Evolutionary conservation across 495 filamentous ascomycete genomes (phyloP).

Genomic region (Hypoxylon intermedium): DNA sequence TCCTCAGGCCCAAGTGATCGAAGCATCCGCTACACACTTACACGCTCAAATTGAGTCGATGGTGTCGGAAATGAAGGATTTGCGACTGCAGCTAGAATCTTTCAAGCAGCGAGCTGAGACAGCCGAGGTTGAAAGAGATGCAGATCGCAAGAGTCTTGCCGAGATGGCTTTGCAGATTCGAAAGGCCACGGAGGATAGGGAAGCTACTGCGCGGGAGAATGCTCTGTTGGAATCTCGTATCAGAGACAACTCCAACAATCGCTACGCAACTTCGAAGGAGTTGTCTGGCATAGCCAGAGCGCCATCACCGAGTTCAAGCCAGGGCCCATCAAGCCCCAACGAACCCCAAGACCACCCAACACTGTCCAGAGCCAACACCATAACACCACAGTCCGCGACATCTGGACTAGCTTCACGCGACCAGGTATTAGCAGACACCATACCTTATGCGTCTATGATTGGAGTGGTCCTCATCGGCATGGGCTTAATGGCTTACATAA

Average conservation of each 20-base stretch:
- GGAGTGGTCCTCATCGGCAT: conserved; percentile 90
- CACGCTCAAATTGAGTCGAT: conserved; percentile 80
- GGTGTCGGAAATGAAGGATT: conserved; percentile 80
- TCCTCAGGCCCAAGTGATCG: conserved; percentile 52
- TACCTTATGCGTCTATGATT: conserved; percentile 86
- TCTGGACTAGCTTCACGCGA: conserved; percentile 40
- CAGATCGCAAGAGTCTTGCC: conserved; percentile 73
- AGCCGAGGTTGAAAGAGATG: conserved; percentile 75
- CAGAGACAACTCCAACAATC: conserved; percentile 36
- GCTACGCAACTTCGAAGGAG: conserved; percentile 27
- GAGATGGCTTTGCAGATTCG: conserved; percentile 90
- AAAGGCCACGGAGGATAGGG: conserved; percentile 71
- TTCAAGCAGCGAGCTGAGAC: conserved; percentile 79
- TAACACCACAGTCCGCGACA: conserved; percentile 44
- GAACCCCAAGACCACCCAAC: conserved; percentile 39
- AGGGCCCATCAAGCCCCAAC: conserved; percentile 18
- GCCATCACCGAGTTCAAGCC: conserved; percentile 24
- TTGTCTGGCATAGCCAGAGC: conserved; percentile 23
- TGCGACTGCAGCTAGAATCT: conserved; percentile 78
- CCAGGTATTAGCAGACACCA: conserved; percentile 64
- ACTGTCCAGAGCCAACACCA: conserved; percentile 51
- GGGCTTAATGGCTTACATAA: conserved; percentile 92
- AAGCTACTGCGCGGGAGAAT: conserved; percentile 47
- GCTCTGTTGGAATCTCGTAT: conserved; percentile 19
- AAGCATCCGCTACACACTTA: conserved; percentile 57